Conservation (phyloP, 805 yeast genomes). For the Komagataella ulmi region DNA sequence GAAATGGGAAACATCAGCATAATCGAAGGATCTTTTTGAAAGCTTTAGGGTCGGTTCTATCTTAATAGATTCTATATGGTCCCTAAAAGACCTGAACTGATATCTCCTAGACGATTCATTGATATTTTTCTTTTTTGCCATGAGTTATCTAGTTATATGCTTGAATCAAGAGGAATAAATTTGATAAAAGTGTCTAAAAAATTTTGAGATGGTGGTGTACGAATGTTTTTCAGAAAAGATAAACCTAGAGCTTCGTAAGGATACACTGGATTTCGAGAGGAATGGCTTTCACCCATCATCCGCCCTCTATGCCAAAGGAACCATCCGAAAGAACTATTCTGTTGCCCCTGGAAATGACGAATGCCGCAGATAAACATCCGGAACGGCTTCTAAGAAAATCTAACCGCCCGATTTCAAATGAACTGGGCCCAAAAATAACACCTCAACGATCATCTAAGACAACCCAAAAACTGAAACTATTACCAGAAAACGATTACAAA, state of each 20-base stretch:
- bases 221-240: not conserved
- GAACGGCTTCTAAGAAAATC: constrained; percentile 1
- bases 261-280: not conserved
- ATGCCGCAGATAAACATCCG: not conserved
- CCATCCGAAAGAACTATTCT: not conserved
- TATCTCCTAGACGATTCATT: constrained; percentile 45
- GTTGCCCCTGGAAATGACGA: not conserved
- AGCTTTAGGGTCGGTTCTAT: constrained; percentile 56
- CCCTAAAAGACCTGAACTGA: constrained; percentile 66
- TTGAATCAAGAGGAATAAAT: not conserved
- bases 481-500: constrained; percentile 41
- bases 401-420: constrained; percentile 12
- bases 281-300: not conserved
- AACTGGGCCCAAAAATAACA: constrained; percentile 37
- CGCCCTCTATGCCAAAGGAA: not conserved
- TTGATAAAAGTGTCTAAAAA: not conserved
- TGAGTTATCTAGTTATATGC: constrained; percentile 2
- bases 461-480: constrained; percentile 55
- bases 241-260: too few species aligned
- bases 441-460: constrained; percentile 68
- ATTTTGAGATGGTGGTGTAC: not conserved
- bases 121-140: constrained; percentile 25
- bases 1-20: constrained; percentile 68
- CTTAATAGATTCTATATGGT: constrained; percentile 69
- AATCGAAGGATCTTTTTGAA: constrained; percentile 48